These are phyloP conservation scores for Brettanomyces nanus DNA, from an alignment of 805 yeast species.

Conservation along the genomic window DNA sequence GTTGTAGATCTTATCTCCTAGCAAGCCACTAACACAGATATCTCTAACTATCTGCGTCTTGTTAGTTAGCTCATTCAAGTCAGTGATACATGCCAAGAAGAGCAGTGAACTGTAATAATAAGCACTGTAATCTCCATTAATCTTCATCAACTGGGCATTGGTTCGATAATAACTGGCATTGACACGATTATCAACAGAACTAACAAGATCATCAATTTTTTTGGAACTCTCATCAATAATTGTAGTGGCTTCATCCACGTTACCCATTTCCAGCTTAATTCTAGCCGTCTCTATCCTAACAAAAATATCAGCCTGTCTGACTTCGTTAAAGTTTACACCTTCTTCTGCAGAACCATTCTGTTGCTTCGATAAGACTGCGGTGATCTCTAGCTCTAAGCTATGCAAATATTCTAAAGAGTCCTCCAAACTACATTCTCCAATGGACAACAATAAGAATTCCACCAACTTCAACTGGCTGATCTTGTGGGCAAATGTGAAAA, in stretches of 20 bases:
- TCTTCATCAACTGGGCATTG: constrained; percentile 66
- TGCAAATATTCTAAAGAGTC: constrained; percentile 47
- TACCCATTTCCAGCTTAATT: constrained; percentile 46
- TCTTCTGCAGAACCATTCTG: constrained; percentile 24
- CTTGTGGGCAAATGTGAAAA: constrained; percentile 56
- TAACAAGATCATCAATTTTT: constrained; percentile 47
- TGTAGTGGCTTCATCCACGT: constrained; percentile 52
- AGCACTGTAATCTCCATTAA: constrained; percentile 67
- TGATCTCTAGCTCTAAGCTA: constrained; percentile 37
- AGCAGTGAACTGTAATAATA: constrained; percentile 77
- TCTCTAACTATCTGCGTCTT: constrained; percentile 51
- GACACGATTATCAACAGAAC: constrained; percentile 49
- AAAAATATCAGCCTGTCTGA: constrained; percentile 45
- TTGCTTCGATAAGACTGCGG: constrained; percentile 27
- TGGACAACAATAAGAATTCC: constrained; percentile 55
- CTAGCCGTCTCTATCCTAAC: constrained; percentile 71
- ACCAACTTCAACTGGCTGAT: constrained; percentile 75
- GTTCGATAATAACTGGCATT: constrained; percentile 80
- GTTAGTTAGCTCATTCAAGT: constrained; percentile 32
- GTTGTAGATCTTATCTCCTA: constrained; percentile 89
- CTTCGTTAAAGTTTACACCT: constrained; percentile 24
- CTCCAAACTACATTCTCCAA: constrained; percentile 31
- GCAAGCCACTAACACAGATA: constrained; percentile 73
- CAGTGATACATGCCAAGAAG: constrained; percentile 66
- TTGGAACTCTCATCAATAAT: constrained; percentile 54